Evolutionary conservation across 2,329 filamentous ascomycete genomes (phyloP), one percentile per base, ranked within the genome.

Genomic region (Pleurostoma richardsiae): DNA sequence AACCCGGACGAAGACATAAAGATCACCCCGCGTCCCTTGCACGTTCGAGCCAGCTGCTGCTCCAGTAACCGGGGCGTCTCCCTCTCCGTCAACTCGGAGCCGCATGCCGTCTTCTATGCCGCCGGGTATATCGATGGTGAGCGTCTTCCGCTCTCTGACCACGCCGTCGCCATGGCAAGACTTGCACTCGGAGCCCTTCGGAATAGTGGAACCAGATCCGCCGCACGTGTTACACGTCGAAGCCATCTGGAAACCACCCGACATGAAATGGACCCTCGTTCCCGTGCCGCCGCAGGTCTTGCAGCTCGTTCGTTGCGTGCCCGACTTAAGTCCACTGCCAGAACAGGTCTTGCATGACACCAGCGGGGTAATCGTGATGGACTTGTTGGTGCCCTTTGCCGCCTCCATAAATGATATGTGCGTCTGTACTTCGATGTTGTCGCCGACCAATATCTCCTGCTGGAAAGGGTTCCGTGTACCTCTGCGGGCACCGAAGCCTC

Each of bases 61-160:
- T 40, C 90, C 89, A 28, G 88, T 92, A 6, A 83, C 74, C 27
- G 94, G 86, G 11, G 89, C 85, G 61, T 99, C 92, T 54, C 94
- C 94, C 61, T 95, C 90, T 29, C 88, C 88, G 49, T 84, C 82
- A 29, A 99, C 80, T 44, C 89, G 80, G 58, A 99, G 71, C 48
- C 90, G 82, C 92, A 97, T 97, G 46, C 92, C 91, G 64, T 99
- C 92, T 64, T 97, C 94, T 30, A 99, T 90, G 53, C 94, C 94
- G 27, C 88, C 90, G 1, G 94, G 94, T 41, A 99, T 96, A 57
- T 97, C 91, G 40, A 99, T 80, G 29, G 80, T 86, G 43, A 99
- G 83, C 0, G 87, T 89, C 71, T 88, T 90, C 51, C 83, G 79
- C 59, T 96, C 89, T 56, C 90, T 79, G 33, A 90, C 80, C 11